Percentiles rank a stretch among this genome's conserved stretches.
phyloP scores from a whole-genome alignment of 208 protist species.

The Sergeia podlipaevii region DNA sequence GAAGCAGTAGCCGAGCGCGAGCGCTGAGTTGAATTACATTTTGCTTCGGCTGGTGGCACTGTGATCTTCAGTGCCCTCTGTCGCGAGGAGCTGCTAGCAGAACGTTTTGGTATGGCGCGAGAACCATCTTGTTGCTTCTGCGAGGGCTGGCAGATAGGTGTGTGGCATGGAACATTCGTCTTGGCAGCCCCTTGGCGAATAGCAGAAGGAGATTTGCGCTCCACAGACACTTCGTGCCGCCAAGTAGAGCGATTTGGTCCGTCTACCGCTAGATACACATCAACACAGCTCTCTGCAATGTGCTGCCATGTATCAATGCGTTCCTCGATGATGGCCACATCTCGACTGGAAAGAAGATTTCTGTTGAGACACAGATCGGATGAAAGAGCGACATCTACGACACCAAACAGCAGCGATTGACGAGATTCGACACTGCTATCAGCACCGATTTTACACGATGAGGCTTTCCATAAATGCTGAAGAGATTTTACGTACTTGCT shows the following conservation, averaged over 20 bases:
- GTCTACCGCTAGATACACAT: constrained; percentile 5
- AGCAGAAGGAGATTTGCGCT: constrained; percentile 28
- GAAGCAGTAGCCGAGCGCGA: too few relatives aligned
- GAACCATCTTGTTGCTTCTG: too few relatives aligned
- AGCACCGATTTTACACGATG: constrained; percentile 2
- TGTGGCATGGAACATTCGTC: neutral
- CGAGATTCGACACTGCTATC: constrained; percentile 12
- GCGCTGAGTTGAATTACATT: too few relatives aligned
- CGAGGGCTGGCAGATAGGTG: too few relatives aligned
- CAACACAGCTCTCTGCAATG: constrained; percentile 27
- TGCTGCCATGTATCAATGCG: constrained; percentile 22
- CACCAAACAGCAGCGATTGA: constrained; percentile 26
- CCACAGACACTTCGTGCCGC: constrained; percentile 29
- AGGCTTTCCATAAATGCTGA: constrained; percentile 14
- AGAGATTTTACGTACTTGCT: constrained; percentile 27
- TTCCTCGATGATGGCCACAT: constrained; percentile 23
- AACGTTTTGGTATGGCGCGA: too few relatives aligned
- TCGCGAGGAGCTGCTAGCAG: too few relatives aligned
- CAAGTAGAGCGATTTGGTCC: constrained; percentile 11
- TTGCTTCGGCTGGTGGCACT: too few relatives aligned
- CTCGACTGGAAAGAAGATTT: constrained; percentile 13
- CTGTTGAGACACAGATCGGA: constrained; percentile 38
- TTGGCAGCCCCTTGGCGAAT: constrained; percentile 16
- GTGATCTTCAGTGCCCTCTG: too few relatives aligned
- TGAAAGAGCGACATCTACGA: constrained; percentile 47